Evolutionary conservation across 108 stramenopile genomes (phyloP), one percentile per base, ranked within the genome.

Genomic region (Heterococcus sp.): DNA sequence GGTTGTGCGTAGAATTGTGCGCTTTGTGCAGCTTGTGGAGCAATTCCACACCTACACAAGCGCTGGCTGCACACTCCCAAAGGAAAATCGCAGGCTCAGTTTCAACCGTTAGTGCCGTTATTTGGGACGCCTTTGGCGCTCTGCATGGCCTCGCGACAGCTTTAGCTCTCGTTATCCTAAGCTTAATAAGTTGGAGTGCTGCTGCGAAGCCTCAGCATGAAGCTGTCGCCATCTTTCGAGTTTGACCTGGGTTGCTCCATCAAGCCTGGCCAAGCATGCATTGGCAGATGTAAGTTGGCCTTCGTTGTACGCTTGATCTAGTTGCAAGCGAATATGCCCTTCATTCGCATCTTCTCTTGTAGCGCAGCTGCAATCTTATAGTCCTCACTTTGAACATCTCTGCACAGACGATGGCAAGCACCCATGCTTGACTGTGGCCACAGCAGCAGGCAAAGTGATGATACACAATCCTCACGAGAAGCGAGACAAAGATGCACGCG

Each of bases 381-480:
- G 27, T 72, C 75, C 35, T 27, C 27, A 37, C 38, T 28, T 14
- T 69, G 28, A 32, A 32, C 11, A n/a, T 26, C 33, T 11, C 30
- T 29, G 0, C n/a, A 26, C 32, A 87, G 86, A 84, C 75, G 89
- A 89, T 31, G 88, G 88, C 27, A 40, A 74, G 33, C 36, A 72
- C 28, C 88, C 88, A 0, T 83, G 77, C 0, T 34, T 89, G 0
- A 81, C 88, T 29, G 82, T 68, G 32, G 89, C 71, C 21, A 88
- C 89, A 1, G 75, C 73, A 2, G 87, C 76, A 0, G 88, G 89
- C 1, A 89, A 89, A 68, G 83, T 88, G 5, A 31, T 88, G 27
- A 36, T 89, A 26, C 89, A 89, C 35, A 65, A 39, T 65, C 85
- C 89, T 14, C 84, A 84, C 37, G 72, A 74, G 8, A 5, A n/a